These are phyloP conservation scores for Starmerella khaoyaiensis DNA, from an alignment of 805 yeast genomes.

Conservation along the genomic window DNA sequence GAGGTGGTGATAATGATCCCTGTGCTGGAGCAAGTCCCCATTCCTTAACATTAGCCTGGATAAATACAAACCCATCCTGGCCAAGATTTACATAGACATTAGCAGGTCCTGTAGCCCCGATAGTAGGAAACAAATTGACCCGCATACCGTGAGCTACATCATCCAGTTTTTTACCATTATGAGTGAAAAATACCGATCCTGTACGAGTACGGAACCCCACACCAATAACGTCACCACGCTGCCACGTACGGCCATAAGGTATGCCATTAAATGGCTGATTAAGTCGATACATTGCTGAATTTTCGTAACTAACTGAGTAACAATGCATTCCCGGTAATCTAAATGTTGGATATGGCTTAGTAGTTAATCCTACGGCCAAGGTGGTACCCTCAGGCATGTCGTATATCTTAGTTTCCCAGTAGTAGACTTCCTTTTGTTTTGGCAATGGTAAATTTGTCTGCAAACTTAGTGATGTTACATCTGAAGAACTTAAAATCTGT, in stretches of 20 bases:
- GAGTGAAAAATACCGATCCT: slow-evolving; percentile 83
- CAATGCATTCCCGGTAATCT: slow-evolving; percentile 85
- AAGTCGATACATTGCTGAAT: slow-evolving; percentile 64
- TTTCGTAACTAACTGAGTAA: slow-evolving; percentile 76
- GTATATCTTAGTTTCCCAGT: slow-evolving; percentile 77
- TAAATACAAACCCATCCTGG: slow-evolving; percentile 74
- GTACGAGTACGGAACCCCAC: slow-evolving; percentile 73
- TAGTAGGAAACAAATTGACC: slow-evolving; percentile 66
- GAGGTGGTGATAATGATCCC: slow-evolving; percentile 86
- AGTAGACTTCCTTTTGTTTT: slow-evolving; percentile 66
- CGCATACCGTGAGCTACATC: slow-evolving; percentile 62
- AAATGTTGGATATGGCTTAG: slow-evolving; percentile 87
- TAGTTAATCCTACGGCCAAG: slow-evolving; percentile 65
- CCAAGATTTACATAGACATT: slow-evolving; percentile 82
- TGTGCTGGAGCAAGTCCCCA: slow-evolving; percentile 92
- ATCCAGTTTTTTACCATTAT: slow-evolving; percentile 87
- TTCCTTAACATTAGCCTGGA: slow-evolving; percentile 84
- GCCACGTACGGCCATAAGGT: slow-evolving; percentile 35
- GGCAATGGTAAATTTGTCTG: slow-evolving; percentile 82
- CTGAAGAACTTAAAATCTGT: no score
- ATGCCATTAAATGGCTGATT: slow-evolving; percentile 57
- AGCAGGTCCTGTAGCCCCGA: slow-evolving; percentile 76
- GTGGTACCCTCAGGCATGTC: slow-evolving; percentile 40
- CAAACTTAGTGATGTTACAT: no score
- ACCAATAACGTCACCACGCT: slow-evolving; percentile 84